These are phyloP conservation scores for Penicilliopsis zonata DNA, from an alignment of 495 filamentous ascomycete genomes.

Conservation along the genomic window DNA sequence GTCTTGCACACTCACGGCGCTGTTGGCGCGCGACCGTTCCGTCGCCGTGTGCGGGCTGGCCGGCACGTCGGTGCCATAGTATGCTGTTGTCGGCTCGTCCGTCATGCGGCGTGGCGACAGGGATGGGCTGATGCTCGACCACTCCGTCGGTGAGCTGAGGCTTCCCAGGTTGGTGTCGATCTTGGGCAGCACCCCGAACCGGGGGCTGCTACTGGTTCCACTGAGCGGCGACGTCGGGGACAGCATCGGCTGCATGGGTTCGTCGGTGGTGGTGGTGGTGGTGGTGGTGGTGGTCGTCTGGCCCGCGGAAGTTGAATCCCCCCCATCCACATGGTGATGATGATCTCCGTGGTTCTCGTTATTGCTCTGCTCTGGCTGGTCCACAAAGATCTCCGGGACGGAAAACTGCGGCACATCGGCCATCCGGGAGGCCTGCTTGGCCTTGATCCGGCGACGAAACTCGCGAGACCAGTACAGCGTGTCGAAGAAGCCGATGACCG, in stretches of 20 bases:
- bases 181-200: conserved; percentile 16
- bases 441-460: conserved; percentile 62
- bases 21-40: conserved; percentile 37
- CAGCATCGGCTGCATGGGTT: conserved; percentile 14
- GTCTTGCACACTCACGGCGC: conserved; percentile 62
- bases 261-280: conserved; percentile 2
- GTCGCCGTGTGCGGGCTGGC: conserved; percentile 1
- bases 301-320: too few relatives aligned
- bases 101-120: conserved; percentile 24
- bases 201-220: conserved; percentile 16
- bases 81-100: conserved; percentile 17
- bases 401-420: conserved; percentile 65
- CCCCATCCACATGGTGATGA: too few relatives aligned
- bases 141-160: conserved; percentile 28
- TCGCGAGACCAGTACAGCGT: conserved; percentile 80
- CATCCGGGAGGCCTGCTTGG: conserved; percentile 60
- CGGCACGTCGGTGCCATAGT: conserved; percentile 14
- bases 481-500: conserved; percentile 91
- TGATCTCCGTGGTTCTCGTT: too few relatives aligned
- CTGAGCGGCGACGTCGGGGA: conserved; percentile 25
- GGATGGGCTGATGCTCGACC: conserved; percentile 33
- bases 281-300: conserved; percentile 7
- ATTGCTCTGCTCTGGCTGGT: conserved; percentile 45
- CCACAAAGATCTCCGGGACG: conserved; percentile 85
- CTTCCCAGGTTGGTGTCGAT: conserved; percentile 31